Percentiles rank a stretch among this genome's conserved stretches.
These are phyloP conservation scores for Jacaranda mimosifolia DNA, from an alignment of 257 asterid genomes.

Conservation along the genomic window DNA sequence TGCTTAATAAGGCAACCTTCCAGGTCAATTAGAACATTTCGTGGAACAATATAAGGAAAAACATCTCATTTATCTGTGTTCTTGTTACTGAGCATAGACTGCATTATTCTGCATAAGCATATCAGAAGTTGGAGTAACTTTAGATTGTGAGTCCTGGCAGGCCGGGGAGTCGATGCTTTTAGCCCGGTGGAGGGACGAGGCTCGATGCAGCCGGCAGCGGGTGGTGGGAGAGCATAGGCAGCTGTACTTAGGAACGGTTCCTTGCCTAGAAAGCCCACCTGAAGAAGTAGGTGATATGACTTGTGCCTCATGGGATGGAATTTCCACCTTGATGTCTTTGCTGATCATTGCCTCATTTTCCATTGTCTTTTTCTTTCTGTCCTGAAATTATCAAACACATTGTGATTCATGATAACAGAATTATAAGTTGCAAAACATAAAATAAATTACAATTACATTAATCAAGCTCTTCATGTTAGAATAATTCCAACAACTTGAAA, in stretches of 20 bases:
- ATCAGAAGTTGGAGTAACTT: conserved; percentile 26
- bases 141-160: conserved; percentile 39
- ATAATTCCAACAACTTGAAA: neutral
- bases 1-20: neutral
- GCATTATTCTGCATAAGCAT: conserved; percentile 24
- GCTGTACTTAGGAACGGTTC: conserved; percentile 50
- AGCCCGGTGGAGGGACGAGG: conserved; percentile 51
- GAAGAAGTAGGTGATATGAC: conserved; percentile 22
- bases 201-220: conserved; percentile 66
- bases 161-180: conserved; percentile 54
- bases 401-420: neutral
- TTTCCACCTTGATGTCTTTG: conserved; percentile 55
- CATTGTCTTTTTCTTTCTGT: conserved; percentile 20
- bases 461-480: too few relatives aligned
- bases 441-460: neutral
- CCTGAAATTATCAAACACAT: conserved; percentile 14
- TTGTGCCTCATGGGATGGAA: conserved; percentile 34
- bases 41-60: neutral
- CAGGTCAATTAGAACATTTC: neutral
- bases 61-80: neutral
- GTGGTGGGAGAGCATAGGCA: conserved; percentile 75
- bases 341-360: conserved; percentile 28
- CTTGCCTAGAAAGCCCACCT: conserved; percentile 57
- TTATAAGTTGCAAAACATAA: neutral
- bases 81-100: conserved; percentile 26